phyloP scores from a whole-genome alignment of 2,329 filamentous ascomycete genomes.

The Drechslerella dactyloides region DNA sequence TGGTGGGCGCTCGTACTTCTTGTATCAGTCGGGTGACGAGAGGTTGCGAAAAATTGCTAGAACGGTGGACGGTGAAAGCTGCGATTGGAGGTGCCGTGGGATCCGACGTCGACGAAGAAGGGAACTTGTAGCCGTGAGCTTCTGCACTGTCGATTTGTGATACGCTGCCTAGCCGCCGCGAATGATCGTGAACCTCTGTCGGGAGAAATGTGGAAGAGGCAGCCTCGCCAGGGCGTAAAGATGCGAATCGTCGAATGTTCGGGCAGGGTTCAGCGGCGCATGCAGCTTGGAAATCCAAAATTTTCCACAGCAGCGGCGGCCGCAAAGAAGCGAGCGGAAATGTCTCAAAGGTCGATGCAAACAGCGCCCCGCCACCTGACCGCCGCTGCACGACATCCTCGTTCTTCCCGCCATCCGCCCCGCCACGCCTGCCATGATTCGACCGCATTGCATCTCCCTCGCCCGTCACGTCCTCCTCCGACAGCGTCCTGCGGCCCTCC shows the following conservation, averaged over 20 bases:
- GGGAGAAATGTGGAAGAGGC: neutral
- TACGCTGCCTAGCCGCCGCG: neutral
- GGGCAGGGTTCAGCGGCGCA: slow-evolving; percentile 10
- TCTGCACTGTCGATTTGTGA: neutral
- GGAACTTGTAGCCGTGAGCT: neutral
- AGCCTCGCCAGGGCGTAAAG: neutral
- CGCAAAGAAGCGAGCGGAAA: slow-evolving; percentile 12
- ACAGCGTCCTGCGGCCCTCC: neutral
- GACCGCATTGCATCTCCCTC: slow-evolving; percentile 13
- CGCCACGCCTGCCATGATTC: slow-evolving; percentile 18
- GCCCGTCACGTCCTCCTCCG: slow-evolving; percentile 25
- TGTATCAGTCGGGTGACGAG: slow-evolving; percentile 5
- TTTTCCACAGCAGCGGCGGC: slow-evolving; percentile 12
- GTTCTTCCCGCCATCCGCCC: neutral
- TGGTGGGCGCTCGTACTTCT: slow-evolving; percentile 17
- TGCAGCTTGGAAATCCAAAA: slow-evolving; percentile 15
- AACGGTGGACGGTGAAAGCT: neutral
- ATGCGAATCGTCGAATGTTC: slow-evolving; percentile 10
- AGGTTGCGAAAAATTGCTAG: neutral
- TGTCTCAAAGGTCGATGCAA: slow-evolving; percentile 42
- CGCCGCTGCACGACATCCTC: slow-evolving; percentile 13
- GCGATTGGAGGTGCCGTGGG: neutral
- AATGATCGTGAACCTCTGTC: neutral
- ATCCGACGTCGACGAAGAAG: neutral
- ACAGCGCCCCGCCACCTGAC: slow-evolving; percentile 20